These are phyloP conservation scores for Plasmodium relictum DNA, from an alignment of 169 alveolate genomes.

Conservation along the genomic window DNA sequence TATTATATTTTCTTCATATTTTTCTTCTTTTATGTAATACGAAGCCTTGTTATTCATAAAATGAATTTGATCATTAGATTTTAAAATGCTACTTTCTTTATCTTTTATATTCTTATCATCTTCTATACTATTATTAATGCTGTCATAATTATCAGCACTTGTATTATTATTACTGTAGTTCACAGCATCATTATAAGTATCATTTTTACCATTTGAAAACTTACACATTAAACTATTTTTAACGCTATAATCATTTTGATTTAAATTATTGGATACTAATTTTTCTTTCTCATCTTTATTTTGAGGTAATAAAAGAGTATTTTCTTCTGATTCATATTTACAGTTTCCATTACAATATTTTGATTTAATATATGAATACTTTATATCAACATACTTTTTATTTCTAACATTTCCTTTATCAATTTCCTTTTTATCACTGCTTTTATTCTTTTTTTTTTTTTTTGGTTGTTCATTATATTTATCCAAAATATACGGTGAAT, in stretches of 20 bases:
- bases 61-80: not conserved
- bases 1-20: constrained; percentile 34
- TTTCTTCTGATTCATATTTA: constrained; percentile 15
- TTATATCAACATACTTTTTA: not conserved
- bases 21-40: constrained; percentile 11
- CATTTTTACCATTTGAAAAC: not conserved
- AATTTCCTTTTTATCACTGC: not conserved
- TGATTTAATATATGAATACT: not conserved
- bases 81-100: not conserved
- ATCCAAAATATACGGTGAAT: not conserved
- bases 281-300: not conserved
- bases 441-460: not conserved
- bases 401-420: not conserved
- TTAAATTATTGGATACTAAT: not conserved
- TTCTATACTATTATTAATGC: not conserved
- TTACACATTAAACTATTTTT: not conserved
- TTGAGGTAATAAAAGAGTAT: not conserved
- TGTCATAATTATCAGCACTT: not conserved
- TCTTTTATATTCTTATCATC: not conserved
- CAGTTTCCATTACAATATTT: not conserved
- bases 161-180: too few species aligned
- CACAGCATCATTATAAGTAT: too few species aligned
- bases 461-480: not conserved
- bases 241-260: not conserved
- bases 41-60: not conserved